Conservation (phyloP, 768 basidiomycete species). For the Termitomyces sp. region DNA sequence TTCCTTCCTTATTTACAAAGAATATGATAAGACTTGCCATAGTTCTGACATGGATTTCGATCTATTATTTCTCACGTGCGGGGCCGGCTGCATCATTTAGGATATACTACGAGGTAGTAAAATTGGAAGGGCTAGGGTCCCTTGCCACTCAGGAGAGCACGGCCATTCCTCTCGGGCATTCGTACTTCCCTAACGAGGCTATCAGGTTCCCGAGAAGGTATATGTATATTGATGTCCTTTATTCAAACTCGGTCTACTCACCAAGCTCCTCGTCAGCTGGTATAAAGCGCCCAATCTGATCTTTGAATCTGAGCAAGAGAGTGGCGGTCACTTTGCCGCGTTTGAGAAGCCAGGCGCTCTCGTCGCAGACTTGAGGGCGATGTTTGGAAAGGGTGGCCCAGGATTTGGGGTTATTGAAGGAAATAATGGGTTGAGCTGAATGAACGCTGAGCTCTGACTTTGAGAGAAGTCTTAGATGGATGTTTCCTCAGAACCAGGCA, state of each 20-base stretch:
- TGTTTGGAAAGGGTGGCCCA: slow-evolving; percentile 43
- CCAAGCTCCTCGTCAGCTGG: slow-evolving; percentile 18
- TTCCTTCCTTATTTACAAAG: background rate
- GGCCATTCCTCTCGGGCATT: slow-evolving; percentile 45
- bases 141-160: slow-evolving; percentile 10
- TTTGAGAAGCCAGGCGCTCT: slow-evolving; percentile 39
- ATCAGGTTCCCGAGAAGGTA: slow-evolving; percentile 25
- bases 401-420: slow-evolving; percentile 37
- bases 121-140: slow-evolving; percentile 10
- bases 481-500: too few relatives aligned
- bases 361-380: slow-evolving; percentile 39
- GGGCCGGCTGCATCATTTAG: slow-evolving; percentile 57
- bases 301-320: slow-evolving; percentile 32
- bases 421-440: slow-evolving; percentile 11
- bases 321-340: slow-evolving; percentile 48
- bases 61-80: slow-evolving; percentile 58
- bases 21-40: slow-evolving; percentile 4
- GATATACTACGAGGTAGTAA: slow-evolving; percentile 52
- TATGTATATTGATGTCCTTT: background rate
- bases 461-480: too few relatives aligned
- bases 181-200: slow-evolving; percentile 47
- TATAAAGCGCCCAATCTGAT: slow-evolving; percentile 17
- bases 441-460: background rate
- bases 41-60: slow-evolving; percentile 62
- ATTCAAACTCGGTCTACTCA: background rate